Conservation (phyloP, 2,329 filamentous ascomycete genomes). For the Phyllosticta paracitricarpa region DNA sequence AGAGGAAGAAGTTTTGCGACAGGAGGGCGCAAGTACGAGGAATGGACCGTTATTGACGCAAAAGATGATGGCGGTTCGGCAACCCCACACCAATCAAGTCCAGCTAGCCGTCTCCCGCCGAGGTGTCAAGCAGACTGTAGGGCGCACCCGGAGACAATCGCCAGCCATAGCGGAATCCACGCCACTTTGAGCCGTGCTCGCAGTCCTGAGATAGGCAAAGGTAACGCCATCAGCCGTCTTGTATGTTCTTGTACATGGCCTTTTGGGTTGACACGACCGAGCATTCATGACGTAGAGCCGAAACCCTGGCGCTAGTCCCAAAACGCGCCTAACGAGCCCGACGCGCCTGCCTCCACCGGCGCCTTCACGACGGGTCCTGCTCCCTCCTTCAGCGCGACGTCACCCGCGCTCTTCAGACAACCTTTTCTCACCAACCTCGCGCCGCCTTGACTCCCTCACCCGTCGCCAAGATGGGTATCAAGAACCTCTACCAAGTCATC, state of each 20-base stretch:
- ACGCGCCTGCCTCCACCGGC: constrained; percentile 1
- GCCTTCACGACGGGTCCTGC: not conserved
- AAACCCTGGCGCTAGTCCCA: not conserved
- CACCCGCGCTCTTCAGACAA: not conserved
- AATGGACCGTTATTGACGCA: not conserved
- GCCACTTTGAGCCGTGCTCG: not conserved
- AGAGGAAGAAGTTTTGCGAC: not conserved
- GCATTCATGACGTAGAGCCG: constrained; percentile 1
- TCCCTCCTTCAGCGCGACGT: constrained; percentile 1
- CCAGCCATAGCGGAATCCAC: not conserved
- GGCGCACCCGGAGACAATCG: not conserved
- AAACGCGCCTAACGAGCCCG: constrained; percentile 5
- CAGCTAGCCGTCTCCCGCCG: constrained; percentile 6
- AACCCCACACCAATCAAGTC: constrained; percentile 11
- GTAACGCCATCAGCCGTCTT: too few relatives aligned
- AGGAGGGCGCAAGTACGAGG: not conserved
- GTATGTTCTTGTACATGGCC: too few relatives aligned
- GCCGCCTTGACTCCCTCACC: not conserved
- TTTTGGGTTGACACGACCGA: not conserved
- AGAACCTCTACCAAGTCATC: constrained; percentile 39
- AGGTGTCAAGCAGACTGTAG: constrained; percentile 3
- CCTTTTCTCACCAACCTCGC: constrained; percentile 3
- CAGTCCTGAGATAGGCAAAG: too few relatives aligned
- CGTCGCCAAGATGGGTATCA: constrained; percentile 26
- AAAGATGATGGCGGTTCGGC: constrained; percentile 4